Percentiles rank a stretch among this genome's conserved stretches.
Evolutionary conservation across 345 rosid species (phyloP).

Genomic region (Cochlearia excelsa): DNA sequence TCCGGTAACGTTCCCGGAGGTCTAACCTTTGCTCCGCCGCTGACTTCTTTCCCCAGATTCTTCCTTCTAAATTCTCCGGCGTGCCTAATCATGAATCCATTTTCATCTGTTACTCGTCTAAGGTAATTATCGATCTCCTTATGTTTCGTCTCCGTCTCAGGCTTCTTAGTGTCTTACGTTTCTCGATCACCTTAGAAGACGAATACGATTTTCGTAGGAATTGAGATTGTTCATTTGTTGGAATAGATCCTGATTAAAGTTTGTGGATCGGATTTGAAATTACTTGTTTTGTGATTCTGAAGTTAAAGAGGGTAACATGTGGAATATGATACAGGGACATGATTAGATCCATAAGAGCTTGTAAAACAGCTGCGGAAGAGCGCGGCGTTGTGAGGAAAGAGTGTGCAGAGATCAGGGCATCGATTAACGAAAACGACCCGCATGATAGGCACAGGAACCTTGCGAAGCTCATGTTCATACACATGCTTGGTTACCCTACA

Average conservation of each 20-base stretch:
- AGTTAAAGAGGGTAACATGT: conserved; percentile 4
- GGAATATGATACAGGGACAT: conserved; percentile 75
- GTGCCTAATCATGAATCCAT: conserved; percentile 82
- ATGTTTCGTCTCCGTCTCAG: not conserved
- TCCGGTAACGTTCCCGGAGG: conserved; percentile 29
- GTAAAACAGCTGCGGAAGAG: conserved; percentile 99
- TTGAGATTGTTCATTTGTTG: conserved; percentile 23
- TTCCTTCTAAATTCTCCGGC: conserved; percentile 17
- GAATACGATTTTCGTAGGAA: not conserved
- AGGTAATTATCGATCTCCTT: conserved; percentile 47
- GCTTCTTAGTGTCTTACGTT: conserved; percentile 7
- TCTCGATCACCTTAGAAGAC: conserved; percentile 14
- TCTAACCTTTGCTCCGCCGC: conserved; percentile 4
- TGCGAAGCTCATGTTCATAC: conserved; percentile 99
- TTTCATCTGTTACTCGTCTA: conserved; percentile 95
- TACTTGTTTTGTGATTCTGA: conserved; percentile 8
- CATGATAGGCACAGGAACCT: conserved; percentile 93
- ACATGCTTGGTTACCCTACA: conserved; percentile 99
- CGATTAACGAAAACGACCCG: conserved; percentile 83
- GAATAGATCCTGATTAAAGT: no score
- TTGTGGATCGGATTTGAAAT: not conserved
- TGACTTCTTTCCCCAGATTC: conserved; percentile 5
- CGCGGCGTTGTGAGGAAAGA: conserved; percentile 98
- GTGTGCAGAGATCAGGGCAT: conserved; percentile 90
- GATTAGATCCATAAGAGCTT: conserved; percentile 94